phyloP scores from a whole-genome alignment of 805 yeast genomes.

The Saccharomycopsis capsularis region DNA sequence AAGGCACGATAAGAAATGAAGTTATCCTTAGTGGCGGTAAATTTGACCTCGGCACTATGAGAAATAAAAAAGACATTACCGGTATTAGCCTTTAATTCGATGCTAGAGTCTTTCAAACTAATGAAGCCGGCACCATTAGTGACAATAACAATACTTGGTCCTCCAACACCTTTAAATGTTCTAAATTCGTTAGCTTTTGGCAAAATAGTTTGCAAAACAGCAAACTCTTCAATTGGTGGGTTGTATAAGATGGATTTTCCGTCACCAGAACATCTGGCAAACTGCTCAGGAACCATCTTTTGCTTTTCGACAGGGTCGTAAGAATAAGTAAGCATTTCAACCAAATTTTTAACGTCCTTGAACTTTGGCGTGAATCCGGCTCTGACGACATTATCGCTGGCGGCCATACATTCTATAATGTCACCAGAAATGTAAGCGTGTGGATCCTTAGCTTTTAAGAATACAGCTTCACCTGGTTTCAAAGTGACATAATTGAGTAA shows the following conservation, averaged over 20 bases:
- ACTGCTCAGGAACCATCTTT: conserved; percentile 61
- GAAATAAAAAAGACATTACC: conserved; percentile 85
- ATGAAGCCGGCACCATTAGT: conserved; percentile 70
- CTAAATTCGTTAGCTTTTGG: conserved; percentile 42
- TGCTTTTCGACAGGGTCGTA: conserved; percentile 89
- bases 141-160: conserved; percentile 82
- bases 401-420: conserved; percentile 99
- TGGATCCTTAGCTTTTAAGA: conserved; percentile 93
- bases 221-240: conserved; percentile 95
- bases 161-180: conserved; percentile 54
- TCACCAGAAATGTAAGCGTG: conserved; percentile 97
- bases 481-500: conserved; percentile 82
- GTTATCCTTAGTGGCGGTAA: conserved; percentile 43
- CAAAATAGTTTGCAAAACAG: conserved; percentile 77
- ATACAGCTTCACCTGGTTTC: conserved; percentile 90
- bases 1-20: conserved; percentile 88
- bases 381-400: conserved; percentile 94
- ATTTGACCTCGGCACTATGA: conserved; percentile 60
- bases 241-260: conserved; percentile 68
- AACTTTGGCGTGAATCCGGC: conserved; percentile 99
- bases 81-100: conserved; percentile 34
- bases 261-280: conserved; percentile 51
- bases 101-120: background rate
- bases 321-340: conserved; percentile 82
- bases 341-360: conserved; percentile 88